These are phyloP conservation scores for Annulohypoxylon maeteangense DNA, from an alignment of 495 filamentous ascomycete genomes.

Conservation along the genomic window DNA sequence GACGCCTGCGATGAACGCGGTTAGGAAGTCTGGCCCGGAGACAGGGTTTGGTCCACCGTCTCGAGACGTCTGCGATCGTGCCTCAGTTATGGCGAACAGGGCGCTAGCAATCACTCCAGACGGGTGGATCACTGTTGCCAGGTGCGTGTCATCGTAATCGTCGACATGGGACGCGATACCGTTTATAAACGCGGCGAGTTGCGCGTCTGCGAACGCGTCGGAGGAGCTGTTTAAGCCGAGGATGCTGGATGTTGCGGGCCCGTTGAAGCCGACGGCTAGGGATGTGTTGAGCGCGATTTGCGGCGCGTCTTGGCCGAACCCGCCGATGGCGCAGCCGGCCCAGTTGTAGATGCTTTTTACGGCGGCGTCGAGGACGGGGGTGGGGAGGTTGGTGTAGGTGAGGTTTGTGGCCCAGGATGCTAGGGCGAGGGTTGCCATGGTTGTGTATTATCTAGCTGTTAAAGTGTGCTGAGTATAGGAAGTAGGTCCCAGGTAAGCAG, in stretches of 20 bases:
- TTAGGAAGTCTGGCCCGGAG: conserved; percentile 58
- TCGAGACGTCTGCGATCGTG: conserved; percentile 15
- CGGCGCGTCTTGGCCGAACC: conserved; percentile 57
- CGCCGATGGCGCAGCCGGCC: conserved; percentile 63
- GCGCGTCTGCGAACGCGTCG: conserved; percentile 53
- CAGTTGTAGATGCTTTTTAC: conserved; percentile 63
- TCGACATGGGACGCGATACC: conserved; percentile 66
- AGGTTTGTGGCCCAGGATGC: conserved; percentile 54
- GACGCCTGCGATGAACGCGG: conserved; percentile 63
- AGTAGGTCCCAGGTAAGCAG: no score
- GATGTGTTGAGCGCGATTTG: conserved; percentile 54
- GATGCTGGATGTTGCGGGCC: conserved; percentile 56
- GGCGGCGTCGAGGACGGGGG: conserved; percentile 46
- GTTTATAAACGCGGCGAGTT: conserved; percentile 64
- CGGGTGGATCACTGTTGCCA: conserved; percentile 67
- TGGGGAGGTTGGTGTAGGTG: conserved; percentile 48
- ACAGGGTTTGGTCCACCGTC: conserved; percentile 45
- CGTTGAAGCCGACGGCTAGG: conserved; percentile 56
- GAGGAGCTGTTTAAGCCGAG: conserved; percentile 50
- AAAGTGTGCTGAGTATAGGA: neutral
- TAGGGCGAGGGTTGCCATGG: conserved; percentile 55
- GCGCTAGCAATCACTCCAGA: conserved; percentile 63
- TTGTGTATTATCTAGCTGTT: neutral
- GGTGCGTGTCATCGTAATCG: conserved; percentile 68
- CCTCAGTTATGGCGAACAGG: conserved; percentile 57